Conservation (phyloP, 176 grass and related monocot genomes). For the Triticum dicoccoides region DNA sequence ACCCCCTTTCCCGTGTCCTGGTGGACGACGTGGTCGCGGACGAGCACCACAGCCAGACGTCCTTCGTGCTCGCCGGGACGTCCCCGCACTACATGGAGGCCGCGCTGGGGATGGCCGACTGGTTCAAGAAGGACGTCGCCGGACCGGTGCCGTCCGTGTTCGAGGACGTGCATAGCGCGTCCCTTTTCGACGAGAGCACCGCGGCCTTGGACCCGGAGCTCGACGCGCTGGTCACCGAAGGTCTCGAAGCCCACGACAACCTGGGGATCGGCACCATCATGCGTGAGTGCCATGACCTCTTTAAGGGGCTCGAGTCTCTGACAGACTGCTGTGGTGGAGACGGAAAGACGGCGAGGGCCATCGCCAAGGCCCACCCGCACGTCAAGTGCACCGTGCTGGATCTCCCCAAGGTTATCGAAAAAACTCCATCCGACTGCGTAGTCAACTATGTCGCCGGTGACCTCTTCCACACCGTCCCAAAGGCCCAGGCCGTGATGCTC, state of each 20-base stretch:
- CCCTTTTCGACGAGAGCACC: constrained; percentile 2
- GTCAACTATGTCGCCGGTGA: constrained; percentile 40
- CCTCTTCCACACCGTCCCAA: constrained; percentile 46
- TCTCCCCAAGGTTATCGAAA: constrained; percentile 25
- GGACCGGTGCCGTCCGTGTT: background rate
- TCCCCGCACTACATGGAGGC: background rate
- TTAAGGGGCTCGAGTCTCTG: constrained; percentile 18
- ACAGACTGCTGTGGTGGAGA: constrained; percentile 48
- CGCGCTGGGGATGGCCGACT: background rate
- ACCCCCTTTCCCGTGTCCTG: constrained; percentile 1
- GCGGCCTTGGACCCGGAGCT: background rate
- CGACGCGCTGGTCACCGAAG: constrained; percentile 1
- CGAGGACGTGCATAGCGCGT: background rate
- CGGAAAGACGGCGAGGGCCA: constrained; percentile 19
- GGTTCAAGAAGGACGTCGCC: constrained; percentile 32
- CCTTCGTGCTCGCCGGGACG: background rate
- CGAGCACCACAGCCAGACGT: background rate
- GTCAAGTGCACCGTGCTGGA: constrained; percentile 45
- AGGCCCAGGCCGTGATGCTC: constrained; percentile 35
- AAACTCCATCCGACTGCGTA: background rate
- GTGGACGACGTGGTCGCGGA: background rate
- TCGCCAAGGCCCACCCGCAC: constrained; percentile 23
- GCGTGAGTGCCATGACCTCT: background rate
- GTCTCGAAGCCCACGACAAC: background rate
- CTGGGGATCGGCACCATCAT: background rate